phyloP scores from a whole-genome alignment of 2,329 filamentous ascomycete genomes.

The Dothiorella sarmentorum region DNA sequence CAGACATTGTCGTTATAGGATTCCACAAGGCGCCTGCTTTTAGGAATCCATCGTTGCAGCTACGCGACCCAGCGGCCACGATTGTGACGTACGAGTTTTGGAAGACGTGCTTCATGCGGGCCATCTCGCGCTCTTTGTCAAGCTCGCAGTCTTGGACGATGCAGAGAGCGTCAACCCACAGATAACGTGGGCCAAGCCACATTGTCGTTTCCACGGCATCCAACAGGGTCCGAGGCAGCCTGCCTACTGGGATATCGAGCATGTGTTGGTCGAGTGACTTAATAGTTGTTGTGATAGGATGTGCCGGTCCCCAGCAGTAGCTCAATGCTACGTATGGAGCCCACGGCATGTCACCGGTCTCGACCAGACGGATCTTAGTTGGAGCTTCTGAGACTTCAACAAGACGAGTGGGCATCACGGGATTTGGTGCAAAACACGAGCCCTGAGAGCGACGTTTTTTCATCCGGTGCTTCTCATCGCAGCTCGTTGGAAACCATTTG shows the following conservation, averaged over 20 bases:
- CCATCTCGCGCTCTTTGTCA: neutral
- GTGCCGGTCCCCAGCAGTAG: neutral
- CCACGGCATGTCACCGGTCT: neutral
- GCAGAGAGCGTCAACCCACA: constrained; percentile 9
- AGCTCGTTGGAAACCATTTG: neutral
- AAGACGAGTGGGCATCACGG: constrained; percentile 7
- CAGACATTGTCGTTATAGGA: neutral
- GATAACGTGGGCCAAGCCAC: neutral
- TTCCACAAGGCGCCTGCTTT: neutral
- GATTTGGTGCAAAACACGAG: neutral
- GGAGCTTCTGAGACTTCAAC: constrained; percentile 2
- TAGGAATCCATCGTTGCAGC: constrained; percentile 4
- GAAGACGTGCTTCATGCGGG: constrained; percentile 7
- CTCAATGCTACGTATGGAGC: neutral
- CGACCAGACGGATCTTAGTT: neutral
- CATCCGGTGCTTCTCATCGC: neutral
- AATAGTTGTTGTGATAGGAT: neutral
- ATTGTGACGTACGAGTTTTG: constrained; percentile 11
- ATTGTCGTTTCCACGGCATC: neutral
- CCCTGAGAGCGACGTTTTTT: neutral
- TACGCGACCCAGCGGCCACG: neutral
- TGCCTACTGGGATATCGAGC: neutral
- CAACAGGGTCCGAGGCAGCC: neutral
- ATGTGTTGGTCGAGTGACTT: neutral
- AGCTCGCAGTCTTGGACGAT: constrained; percentile 1